Evolutionary conservation across 805 yeast genomes (phyloP).

Genomic region (Teunomyces stri): DNA sequence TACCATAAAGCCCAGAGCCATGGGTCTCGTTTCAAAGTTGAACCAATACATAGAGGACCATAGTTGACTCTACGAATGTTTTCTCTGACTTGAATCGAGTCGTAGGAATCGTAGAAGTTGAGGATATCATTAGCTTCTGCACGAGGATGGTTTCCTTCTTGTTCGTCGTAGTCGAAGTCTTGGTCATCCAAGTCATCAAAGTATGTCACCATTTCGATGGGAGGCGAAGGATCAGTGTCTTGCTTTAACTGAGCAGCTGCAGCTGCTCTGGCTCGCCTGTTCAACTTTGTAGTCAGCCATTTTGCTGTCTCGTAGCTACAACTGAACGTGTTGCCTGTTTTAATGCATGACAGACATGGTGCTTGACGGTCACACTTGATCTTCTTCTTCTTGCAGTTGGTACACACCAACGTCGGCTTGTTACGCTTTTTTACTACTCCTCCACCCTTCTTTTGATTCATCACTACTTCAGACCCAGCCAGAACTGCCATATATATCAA

Average conservation of each 20-base stretch:
- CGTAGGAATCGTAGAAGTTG: slow-evolving; percentile 21
- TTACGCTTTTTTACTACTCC: slow-evolving; percentile 12
- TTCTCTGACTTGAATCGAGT: slow-evolving; percentile 30
- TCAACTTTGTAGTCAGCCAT: too few relatives aligned
- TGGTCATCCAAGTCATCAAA: background rate
- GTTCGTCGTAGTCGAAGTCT: too few relatives aligned
- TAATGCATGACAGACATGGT: slow-evolving; percentile 28
- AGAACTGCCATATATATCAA: background rate
- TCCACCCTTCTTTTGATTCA: background rate
- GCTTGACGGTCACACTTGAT: slow-evolving; percentile 30
- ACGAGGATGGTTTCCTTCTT: background rate
- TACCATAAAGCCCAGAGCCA: slow-evolving; percentile 36
- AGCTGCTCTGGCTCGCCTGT: too few relatives aligned
- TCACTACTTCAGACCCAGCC: background rate
- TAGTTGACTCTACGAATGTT: slow-evolving; percentile 28
- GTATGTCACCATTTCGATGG: background rate
- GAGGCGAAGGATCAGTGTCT: too few relatives aligned
- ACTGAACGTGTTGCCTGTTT: slow-evolving; percentile 14
- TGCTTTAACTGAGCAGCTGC: too few relatives aligned
- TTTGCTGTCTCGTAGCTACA: slow-evolving; percentile 22
- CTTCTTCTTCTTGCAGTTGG: slow-evolving; percentile 30
- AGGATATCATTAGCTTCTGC: slow-evolving; percentile 12
- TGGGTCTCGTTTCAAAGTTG: slow-evolving; percentile 33
- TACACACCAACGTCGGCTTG: slow-evolving; percentile 27
- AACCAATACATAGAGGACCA: slow-evolving; percentile 41